Evolutionary conservation across 257 asterid species (phyloP).

Genomic region (Gentiana macrophylla): DNA sequence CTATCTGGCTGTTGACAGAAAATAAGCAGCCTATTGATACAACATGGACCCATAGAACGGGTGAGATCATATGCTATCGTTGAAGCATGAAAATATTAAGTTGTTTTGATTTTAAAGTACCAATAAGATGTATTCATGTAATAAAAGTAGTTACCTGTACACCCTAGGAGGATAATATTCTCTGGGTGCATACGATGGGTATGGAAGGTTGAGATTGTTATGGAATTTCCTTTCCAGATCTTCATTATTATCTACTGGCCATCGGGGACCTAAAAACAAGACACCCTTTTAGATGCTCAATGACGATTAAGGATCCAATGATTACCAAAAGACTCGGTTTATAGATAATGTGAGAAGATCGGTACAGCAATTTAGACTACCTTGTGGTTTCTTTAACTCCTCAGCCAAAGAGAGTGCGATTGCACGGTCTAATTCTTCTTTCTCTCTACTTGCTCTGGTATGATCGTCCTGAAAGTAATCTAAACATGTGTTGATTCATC

Average conservation of each 20-base stretch:
- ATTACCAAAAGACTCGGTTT: neutral
- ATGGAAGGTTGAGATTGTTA: constrained; percentile 37
- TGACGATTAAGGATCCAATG: constrained; percentile 1
- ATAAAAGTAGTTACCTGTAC: constrained; percentile 33
- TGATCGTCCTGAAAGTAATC: constrained; percentile 62
- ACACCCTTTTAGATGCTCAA: too few relatives aligned
- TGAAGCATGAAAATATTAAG: neutral
- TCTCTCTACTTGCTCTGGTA: constrained; percentile 45
- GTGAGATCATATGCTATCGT: too few relatives aligned
- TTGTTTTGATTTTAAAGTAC: neutral
- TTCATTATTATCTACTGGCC: constrained; percentile 46
- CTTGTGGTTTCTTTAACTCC: constrained; percentile 56
- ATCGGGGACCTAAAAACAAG: constrained; percentile 32
- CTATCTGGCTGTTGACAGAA: too few relatives aligned
- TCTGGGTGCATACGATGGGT: constrained; percentile 47
- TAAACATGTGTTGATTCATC: neutral
- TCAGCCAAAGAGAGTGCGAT: constrained; percentile 74
- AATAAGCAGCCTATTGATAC: too few relatives aligned
- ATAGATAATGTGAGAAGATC: too few relatives aligned
- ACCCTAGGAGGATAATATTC: constrained; percentile 38
- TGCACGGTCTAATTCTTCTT: constrained; percentile 82
- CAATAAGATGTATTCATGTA: neutral
- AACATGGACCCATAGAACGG: too few relatives aligned
- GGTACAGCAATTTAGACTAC: constrained; percentile 13
- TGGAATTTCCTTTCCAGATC: constrained; percentile 42